Evolutionary conservation across 1,284 basidiomycete genomes (phyloP), one percentile per base, ranked within the genome.

Genomic region (Prillingera fragicola): DNA sequence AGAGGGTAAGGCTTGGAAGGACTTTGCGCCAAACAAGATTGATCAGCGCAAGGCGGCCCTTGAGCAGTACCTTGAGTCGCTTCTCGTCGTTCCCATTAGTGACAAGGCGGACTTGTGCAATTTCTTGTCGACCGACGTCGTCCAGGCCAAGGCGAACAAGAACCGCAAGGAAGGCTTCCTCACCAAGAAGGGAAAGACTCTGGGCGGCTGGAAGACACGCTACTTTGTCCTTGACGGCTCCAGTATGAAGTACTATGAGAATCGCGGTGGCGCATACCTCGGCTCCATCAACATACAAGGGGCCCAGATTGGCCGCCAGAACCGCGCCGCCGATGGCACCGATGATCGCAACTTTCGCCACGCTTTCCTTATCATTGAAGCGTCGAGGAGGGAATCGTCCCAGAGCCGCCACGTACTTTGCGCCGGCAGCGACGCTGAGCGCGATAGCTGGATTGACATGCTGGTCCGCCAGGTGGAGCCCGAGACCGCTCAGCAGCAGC

Each of bases 121-220:
- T 4, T 98, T 97, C 74, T 81, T 97, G 57, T 91, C 85, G 24
- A 87, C 86, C 8, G 90, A 94, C 61, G 79, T 91, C 45, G 80
- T 90, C 13, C 83, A 87, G 63, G 78, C 78, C 4, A 86, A 83
- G 28, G 82, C 84, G 73, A 92, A 87, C 72, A 87, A 86, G 70
- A 85, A 81, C n/a, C 83, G 86, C 74, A 95, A 90, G 71, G 91
- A 91, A 71, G 94, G 94, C 17, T 97, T 94, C 70, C 75, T 96
- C 35, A 96, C 94, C 22, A 97, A 97, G 72, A 81, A 91, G 55
- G 92, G 92, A 17, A 90, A 95, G 73, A 32, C 33, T 18, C 92
- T 97, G 69, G 91, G 91, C 41, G 87, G 77, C 1, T 95, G 91
- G 91, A 92, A 92, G 66, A 90, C 89, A 24, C 78, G 94, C 33